Evolutionary conservation across 257 asterid species (phyloP).

Genomic region (Solanum chiquidenum): DNA sequence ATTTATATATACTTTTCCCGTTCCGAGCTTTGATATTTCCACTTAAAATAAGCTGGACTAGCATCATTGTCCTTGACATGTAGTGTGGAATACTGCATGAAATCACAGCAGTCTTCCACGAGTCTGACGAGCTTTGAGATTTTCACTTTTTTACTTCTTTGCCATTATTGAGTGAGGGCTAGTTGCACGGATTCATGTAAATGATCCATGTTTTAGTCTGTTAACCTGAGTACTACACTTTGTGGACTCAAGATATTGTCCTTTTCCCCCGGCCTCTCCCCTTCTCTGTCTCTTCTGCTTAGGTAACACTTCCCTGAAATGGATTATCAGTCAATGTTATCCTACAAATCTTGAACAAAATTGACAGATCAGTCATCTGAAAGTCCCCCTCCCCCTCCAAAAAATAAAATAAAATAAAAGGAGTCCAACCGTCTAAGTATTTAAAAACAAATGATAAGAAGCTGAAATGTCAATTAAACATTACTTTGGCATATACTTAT

Average conservation of each 20-base stretch:
- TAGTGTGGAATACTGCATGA: neutral
- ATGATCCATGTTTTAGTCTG: neutral
- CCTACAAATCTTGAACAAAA: neutral
- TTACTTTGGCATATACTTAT: neutral
- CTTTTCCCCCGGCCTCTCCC: neutral
- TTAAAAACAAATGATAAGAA: neutral
- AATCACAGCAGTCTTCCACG: neutral
- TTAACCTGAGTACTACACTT: neutral
- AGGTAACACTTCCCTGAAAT: neutral
- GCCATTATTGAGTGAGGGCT: neutral
- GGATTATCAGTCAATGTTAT: neutral
- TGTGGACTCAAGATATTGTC: neutral
- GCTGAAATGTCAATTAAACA: neutral
- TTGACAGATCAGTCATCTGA: neutral
- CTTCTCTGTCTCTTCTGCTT: neutral
- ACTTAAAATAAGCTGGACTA: neutral
- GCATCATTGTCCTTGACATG: neutral
- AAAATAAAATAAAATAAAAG: neutral
- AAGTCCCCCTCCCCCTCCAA: neutral
- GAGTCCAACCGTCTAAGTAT: neutral
- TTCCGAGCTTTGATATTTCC: neutral
- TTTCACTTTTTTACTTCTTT: neutral
- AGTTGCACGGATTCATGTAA: neutral
- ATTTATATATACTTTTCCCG: neutral
- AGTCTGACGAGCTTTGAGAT: neutral